Base-by-base conservation (phyloP, 371 early-diverging fungal species). In the Saksenaea oblongispora region DNA sequence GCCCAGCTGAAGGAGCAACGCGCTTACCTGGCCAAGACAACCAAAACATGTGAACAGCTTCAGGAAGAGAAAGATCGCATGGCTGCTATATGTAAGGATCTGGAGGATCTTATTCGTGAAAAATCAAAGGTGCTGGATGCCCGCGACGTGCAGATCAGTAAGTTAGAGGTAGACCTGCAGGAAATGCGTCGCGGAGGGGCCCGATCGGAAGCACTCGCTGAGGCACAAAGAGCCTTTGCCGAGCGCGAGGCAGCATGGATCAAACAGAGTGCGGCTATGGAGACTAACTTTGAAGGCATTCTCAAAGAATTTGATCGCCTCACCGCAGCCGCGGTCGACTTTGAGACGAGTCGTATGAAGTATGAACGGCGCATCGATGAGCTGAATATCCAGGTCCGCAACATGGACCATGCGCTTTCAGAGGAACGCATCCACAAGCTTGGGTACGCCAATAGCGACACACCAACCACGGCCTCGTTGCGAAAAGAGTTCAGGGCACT, bases 401-500 rank as follows among this genome's bases (percentile, higher is more conserved):
- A 56, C 0, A 53, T 84, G 26, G 82, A 84, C 47, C 58, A 67
- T 0, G 68, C 61, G 35, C 56, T 84, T 7, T 62, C 71, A 0
- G 77, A 81, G 34, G 80, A 79, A 66, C 66, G 67, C 34, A 70
- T 79, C 15, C 71, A 71, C 41, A 68, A 71, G 18, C 34, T 76
- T 27, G 76, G 74, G 3, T 57, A 69, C 41, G 51, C 18, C 1
- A 55, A 39, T 18, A 26, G 54, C 7, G 80, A 79, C 18, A 72
- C 73, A 9, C 63, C 78, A 0, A 80, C 87, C 0, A 88, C 89
- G 0, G 80, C 87, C 1, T 78, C 85, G 0, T 59, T 88, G 44
- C 71, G 89, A 24, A 85, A 79, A 60, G 89, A 88, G 44, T 88
- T 88, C 59, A 70, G 86, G 56, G 70, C 80, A 11, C 80, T 86